Percentiles rank a stretch among this genome's conserved stretches.
phyloP scores from a whole-genome alignment of 352 stramenopile species.

The Globisporangium carolinianum region DNA sequence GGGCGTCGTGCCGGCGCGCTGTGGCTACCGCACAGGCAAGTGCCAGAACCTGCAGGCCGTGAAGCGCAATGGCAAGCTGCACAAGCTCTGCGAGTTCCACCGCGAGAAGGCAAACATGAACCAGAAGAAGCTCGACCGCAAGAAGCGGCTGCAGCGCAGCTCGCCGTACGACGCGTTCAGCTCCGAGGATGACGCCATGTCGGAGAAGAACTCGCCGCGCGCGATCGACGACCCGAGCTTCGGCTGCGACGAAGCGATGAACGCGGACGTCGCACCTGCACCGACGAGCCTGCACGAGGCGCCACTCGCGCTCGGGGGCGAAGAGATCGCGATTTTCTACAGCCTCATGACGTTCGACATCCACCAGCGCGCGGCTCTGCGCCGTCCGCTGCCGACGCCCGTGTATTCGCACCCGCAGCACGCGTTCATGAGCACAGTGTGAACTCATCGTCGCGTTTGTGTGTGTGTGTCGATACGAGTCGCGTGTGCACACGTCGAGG shows the following conservation, averaged over 20 bases:
- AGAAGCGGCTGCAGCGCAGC: conserved; percentile 64
- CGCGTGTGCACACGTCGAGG: background rate
- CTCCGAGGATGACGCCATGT: conserved; percentile 31
- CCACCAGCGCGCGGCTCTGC: conserved; percentile 15
- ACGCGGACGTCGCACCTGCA: conserved; percentile 9
- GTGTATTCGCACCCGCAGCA: conserved; percentile 13
- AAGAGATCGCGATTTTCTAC: conserved; percentile 76
- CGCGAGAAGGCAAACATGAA: conserved; percentile 80
- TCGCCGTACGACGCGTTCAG: conserved; percentile 34
- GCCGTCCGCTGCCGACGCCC: conserved; percentile 7
- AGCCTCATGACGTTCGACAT: conserved; percentile 71
- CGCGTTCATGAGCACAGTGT: conserved; percentile 32
- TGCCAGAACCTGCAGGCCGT: conserved; percentile 73
- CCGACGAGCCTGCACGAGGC: conserved; percentile 63
- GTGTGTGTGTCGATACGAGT: background rate
- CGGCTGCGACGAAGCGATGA: conserved; percentile 10
- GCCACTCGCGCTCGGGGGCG: conserved; percentile 43
- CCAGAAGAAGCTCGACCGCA: conserved; percentile 83
- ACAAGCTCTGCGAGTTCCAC: conserved; percentile 84
- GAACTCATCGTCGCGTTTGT: background rate
- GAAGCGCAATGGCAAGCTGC: conserved; percentile 78
- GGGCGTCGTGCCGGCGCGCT: conserved; percentile 35
- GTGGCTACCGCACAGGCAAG: conserved; percentile 77
- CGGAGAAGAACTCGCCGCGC: conserved; percentile 34
- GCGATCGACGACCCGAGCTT: conserved; percentile 33